Conservation (phyloP, 768 basidiomycete species). For the Suillus alpinus region DNA sequence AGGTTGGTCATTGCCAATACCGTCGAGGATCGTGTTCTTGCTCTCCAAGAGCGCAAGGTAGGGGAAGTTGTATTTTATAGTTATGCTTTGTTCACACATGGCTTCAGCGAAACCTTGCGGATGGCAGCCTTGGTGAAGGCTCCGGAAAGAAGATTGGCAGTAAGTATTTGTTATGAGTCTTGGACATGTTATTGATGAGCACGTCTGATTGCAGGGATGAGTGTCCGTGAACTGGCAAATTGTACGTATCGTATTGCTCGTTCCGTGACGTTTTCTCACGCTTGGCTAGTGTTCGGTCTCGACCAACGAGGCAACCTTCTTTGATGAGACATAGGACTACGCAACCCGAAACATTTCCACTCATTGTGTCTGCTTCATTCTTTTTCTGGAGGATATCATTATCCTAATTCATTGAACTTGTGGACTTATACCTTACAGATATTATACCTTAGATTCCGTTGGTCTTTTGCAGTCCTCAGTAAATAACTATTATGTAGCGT, state of each 20-base stretch:
- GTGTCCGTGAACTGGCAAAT: conserved; percentile 50
- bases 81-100: background rate
- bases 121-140: conserved; percentile 63
- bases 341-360: background rate
- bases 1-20: conserved; percentile 58
- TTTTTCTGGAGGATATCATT: background rate
- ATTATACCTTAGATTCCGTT: background rate
- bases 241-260: conserved; percentile 14
- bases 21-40: conserved; percentile 69
- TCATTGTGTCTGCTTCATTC: conserved; percentile 1
- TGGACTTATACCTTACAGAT: background rate
- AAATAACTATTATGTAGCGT: background rate
- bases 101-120: conserved; percentile 43
- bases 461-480: background rate
- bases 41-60: conserved; percentile 60
- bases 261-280: background rate
- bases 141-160: conserved; percentile 54
- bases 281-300: conserved; percentile 24
- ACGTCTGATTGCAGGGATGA: conserved; percentile 32
- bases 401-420: background rate
- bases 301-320: conserved; percentile 19
- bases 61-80: conserved; percentile 4
- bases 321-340: background rate
- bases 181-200: background rate
- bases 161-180: conserved; percentile 28